Evolutionary conservation across 257 asterid genomes (phyloP), one percentile per base, ranked within the genome.

Genomic region (Solanum etuberosum): DNA sequence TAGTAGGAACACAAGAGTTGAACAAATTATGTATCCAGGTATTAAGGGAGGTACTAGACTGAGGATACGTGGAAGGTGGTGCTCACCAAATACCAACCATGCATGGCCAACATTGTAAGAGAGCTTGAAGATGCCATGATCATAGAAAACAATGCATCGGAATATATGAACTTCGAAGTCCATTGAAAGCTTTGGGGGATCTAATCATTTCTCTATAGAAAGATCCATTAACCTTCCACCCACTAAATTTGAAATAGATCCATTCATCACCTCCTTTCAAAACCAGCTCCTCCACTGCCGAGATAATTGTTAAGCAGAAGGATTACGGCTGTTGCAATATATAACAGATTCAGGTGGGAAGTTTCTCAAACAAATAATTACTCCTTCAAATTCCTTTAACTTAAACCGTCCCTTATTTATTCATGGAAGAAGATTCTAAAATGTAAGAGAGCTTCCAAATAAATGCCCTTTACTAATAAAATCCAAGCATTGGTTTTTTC

Each of bases 91-190:
- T 91, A 94, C 72, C 92, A 97, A 8, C 95, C 98, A 14, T 93
- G 93, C 91, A 96, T 93, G 98, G 90, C 90, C 3, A 95, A 94
- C 91, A 92, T 94, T 88, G 94, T 94, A 85, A 92, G 98, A 27
- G 98, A 93, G 92, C 96, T 96, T 74, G 98, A 96, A 90, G 96
- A 94, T 68, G 96, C 96, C 54, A 87, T 94, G 87, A 93, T 92
- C 83, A 91, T 91, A 91, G 89, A 92, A 88, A 91, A 90, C 83
- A 91, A 92, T 85, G 93, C 92, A 72, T 88, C 90, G 11, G 91
- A 90, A 68, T 88, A 90, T 31, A 89, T 90, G 90, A 90, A 86
- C 87, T 43, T 88, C 88, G 92, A 90, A 82, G 67, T 92, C 90
- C 84, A 88, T 88, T 29, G 91, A 88, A 87, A 90, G 91, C 86